A percentile compares a stretch with the other conserved stretches of the same genome.
Conservation (phyloP, 495 filamentous ascomycete species). For the Tuber microsphaerosporum region DNA sequence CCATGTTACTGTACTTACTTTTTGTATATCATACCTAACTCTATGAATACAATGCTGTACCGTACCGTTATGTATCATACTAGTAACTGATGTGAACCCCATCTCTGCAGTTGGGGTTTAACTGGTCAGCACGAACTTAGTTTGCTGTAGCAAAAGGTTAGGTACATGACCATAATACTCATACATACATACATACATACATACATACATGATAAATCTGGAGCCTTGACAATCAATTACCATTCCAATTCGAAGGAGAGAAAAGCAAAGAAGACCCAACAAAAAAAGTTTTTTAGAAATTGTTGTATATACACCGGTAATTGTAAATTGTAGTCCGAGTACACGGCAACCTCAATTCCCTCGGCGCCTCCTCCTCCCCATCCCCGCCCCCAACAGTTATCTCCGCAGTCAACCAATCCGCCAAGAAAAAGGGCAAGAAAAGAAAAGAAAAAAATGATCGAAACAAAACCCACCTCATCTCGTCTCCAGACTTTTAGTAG, state of each 20-base stretch:
- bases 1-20: no score
- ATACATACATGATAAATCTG: not conserved
- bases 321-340: conserved; percentile 1
- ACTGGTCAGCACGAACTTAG: not conserved
- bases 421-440: not conserved
- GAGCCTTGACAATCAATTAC: not conserved
- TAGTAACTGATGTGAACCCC: not conserved
- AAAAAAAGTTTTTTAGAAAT: not conserved
- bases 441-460: not conserved
- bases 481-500: not conserved
- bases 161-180: not conserved
- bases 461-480: not conserved
- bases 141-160: not conserved
- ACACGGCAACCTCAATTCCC: not conserved
- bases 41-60: no score
- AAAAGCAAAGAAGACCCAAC: not conserved
- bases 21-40: no score
- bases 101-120: conserved; percentile 1
- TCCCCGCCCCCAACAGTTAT: not conserved
- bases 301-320: not conserved
- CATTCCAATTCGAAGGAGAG: not conserved
- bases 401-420: not conserved
- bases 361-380: no score
- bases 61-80: not conserved
- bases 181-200: not conserved